Evolutionary conservation across 805 yeast species (phyloP).

Genomic region (Candida easanensis): DNA sequence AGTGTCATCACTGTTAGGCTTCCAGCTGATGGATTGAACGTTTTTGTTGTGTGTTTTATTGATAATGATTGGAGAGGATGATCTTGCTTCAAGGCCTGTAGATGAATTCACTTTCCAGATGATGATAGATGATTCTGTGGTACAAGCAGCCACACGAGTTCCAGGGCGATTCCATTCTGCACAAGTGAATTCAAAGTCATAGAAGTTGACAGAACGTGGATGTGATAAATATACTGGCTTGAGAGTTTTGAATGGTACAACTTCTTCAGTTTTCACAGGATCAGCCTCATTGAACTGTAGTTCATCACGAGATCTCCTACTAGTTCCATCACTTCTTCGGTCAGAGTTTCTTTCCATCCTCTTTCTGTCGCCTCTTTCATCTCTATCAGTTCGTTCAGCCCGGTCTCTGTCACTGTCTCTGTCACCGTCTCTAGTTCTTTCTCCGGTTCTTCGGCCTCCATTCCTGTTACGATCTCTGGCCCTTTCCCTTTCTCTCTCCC

Average conservation of each 20-base stretch:
- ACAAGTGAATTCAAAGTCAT: conserved; percentile 14
- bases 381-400: conserved; percentile 3
- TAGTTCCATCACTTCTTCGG: too few species aligned
- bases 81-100: conserved; percentile 30
- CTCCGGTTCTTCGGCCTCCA: too few species aligned
- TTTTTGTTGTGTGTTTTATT: conserved; percentile 39
- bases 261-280: background rate
- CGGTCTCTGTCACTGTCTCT: background rate
- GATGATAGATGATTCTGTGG: conserved; percentile 28
- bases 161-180: conserved; percentile 31
- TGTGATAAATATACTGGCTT: background rate
- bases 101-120: conserved; percentile 28
- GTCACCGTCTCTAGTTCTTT: conserved; percentile 1
- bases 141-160: conserved; percentile 28
- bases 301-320: too few species aligned
- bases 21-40: conserved; percentile 46
- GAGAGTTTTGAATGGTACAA: conserved; percentile 1
- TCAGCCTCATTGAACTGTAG: too few species aligned
- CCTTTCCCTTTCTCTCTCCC: conserved; percentile 7
- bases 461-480: conserved; percentile 4
- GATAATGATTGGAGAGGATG: conserved; percentile 30
- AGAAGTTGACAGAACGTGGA: background rate
- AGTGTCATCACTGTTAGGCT: conserved; percentile 42
- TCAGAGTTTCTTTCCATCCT: background rate
- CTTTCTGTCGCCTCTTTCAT: conserved; percentile 1